Conservation (phyloP, 495 filamentous ascomycete genomes). For the Neurospora sp. region DNA sequence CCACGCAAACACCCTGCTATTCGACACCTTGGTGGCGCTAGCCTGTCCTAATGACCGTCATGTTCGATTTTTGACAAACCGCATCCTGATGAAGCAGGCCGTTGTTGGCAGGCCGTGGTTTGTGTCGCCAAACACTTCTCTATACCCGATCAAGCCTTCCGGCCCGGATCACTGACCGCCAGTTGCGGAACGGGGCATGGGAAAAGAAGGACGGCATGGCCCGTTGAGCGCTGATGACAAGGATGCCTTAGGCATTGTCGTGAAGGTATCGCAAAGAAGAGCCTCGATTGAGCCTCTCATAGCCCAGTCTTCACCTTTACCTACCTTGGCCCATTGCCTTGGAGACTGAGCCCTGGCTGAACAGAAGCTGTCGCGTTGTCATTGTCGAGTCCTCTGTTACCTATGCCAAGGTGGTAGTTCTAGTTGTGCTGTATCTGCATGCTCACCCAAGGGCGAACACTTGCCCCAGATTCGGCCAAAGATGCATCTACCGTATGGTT, state of each 20-base stretch:
- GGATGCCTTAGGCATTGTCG: background rate
- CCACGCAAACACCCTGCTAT: conserved; percentile 3
- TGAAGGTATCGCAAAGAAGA: conserved; percentile 3
- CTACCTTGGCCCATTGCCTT: background rate
- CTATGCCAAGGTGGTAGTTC: background rate
- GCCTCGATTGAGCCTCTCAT: conserved; percentile 7
- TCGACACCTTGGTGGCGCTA: conserved; percentile 1
- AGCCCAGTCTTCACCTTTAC: conserved; percentile 1
- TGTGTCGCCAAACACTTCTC: conserved; percentile 1
- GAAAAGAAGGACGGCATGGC: conserved; percentile 2
- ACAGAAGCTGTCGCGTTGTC: background rate
- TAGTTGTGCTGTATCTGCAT: background rate
- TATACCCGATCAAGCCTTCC: conserved; percentile 9
- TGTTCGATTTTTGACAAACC: conserved; percentile 15
- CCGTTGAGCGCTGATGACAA: background rate
- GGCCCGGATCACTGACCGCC: conserved; percentile 9
- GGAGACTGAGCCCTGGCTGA: background rate
- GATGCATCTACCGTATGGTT: background rate
- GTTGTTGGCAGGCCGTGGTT: conserved; percentile 7
- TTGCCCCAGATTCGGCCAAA: background rate
- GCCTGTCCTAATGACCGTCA: conserved; percentile 14
- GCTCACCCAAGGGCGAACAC: background rate
- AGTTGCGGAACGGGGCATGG: conserved; percentile 2
- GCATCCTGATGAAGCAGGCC: conserved; percentile 17
- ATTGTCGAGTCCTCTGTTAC: background rate